These are phyloP conservation scores for Iberis pinnata DNA, from an alignment of 345 rosid genomes.

Conservation along the genomic window DNA sequence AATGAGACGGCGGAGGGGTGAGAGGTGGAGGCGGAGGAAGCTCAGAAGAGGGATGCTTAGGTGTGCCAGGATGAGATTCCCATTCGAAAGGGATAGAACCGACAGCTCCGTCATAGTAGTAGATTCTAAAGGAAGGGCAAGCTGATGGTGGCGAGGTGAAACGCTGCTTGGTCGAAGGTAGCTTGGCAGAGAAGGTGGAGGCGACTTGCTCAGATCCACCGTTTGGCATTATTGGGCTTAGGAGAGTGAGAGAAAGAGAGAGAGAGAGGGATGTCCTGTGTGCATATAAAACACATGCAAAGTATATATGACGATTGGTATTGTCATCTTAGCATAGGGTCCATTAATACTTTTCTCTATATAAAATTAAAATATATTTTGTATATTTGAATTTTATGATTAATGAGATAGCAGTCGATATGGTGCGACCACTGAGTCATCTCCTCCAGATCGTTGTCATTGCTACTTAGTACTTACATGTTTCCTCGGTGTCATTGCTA, in stretches of 20 bases:
- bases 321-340: too few relatives aligned
- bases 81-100: slow-evolving; percentile 32
- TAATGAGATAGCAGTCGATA: too few relatives aligned
- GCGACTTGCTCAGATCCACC: slow-evolving; percentile 21
- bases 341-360: too few relatives aligned
- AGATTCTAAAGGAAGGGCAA: slow-evolving; percentile 30
- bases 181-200: slow-evolving; percentile 12
- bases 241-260: background rate
- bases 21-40: slow-evolving; percentile 23
- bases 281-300: background rate
- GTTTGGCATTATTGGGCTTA: slow-evolving; percentile 19
- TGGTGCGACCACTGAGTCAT: too few relatives aligned
- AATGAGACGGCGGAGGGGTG: slow-evolving; percentile 34
- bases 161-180: slow-evolving; percentile 24
- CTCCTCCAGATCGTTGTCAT: too few relatives aligned
- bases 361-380: too few relatives aligned
- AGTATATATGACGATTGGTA: too few relatives aligned
- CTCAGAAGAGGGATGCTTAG: slow-evolving; percentile 25
- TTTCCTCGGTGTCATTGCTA: too few relatives aligned
- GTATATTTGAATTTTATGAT: too few relatives aligned
- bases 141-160: slow-evolving; percentile 18
- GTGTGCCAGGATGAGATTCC: slow-evolving; percentile 34
- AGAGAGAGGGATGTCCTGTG: background rate
- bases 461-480: too few relatives aligned
- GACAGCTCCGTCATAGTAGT: slow-evolving; percentile 24